Evolutionary conservation across 179 eudicot genomes (phyloP).

Genomic region (Vitellaria paradoxa): DNA sequence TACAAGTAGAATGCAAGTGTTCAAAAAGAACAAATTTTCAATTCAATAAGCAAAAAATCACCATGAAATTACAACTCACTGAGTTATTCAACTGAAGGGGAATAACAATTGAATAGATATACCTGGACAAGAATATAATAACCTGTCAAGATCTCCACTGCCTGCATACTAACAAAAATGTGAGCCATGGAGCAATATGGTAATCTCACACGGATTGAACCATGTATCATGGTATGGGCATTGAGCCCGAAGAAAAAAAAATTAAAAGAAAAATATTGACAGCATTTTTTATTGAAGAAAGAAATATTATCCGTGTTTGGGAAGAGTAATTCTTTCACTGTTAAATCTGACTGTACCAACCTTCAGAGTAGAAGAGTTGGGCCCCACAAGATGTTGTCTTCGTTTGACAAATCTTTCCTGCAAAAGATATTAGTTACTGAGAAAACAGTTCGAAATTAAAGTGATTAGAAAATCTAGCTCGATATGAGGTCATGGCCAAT

Average conservation of each 20-base stretch:
- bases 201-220: neutral
- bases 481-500: neutral
- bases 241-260: neutral
- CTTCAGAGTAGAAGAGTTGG: constrained; percentile 87
- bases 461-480: neutral
- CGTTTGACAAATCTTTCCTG: constrained; percentile 95
- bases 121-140: constrained; percentile 99
- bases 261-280: too few species aligned
- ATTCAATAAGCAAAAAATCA: constrained; percentile 5
- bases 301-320: neutral
- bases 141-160: constrained; percentile 88
- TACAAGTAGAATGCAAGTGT: constrained; percentile 5
- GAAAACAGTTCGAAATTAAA: neutral
- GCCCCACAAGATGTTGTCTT: constrained; percentile 87
- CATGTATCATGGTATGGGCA: neutral
- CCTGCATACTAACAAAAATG: constrained; percentile 42
- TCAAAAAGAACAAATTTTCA: neutral
- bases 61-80: neutral
- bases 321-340: neutral
- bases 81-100: neutral
- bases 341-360: constrained; percentile 29
- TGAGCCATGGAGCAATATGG: constrained; percentile 1
- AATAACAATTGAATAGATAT: constrained; percentile 12
- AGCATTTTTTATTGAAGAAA: too few species aligned
- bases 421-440: constrained; percentile 19